Evolutionary conservation across 257 asterid species (phyloP).

Genomic region (Orobanche coerulescens): DNA sequence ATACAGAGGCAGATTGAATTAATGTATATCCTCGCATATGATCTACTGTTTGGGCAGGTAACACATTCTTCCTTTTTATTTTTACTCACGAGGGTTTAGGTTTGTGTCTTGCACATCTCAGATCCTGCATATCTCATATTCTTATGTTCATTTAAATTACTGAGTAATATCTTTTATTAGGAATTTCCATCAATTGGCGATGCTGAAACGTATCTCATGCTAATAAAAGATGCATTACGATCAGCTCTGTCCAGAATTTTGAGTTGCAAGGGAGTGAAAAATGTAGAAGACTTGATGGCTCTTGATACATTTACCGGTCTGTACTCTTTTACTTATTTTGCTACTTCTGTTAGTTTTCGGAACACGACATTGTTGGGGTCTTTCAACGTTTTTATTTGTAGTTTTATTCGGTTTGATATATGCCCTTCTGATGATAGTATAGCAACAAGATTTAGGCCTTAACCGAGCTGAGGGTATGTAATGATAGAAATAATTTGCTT

Average conservation of each 20-base stretch:
- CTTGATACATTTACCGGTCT: slow-evolving; percentile 50
- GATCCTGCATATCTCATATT: slow-evolving; percentile 11
- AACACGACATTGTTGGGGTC: not conserved
- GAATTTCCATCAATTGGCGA: slow-evolving; percentile 61
- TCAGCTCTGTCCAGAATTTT: slow-evolving; percentile 52
- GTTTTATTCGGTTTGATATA: not conserved
- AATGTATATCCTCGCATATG: slow-evolving; percentile 60
- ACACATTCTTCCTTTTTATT: not conserved
- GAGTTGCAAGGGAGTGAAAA: slow-evolving; percentile 43
- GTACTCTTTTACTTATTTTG: not conserved
- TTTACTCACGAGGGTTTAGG: not conserved
- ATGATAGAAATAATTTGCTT: not conserved
- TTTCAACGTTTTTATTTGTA: not conserved
- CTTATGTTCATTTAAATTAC: slow-evolving; percentile 9
- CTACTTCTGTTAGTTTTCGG: not conserved
- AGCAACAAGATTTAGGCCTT: not conserved
- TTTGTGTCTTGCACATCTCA: not conserved
- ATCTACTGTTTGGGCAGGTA: slow-evolving; percentile 85
- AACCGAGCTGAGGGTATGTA: not conserved
- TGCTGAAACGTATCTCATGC: slow-evolving; percentile 69
- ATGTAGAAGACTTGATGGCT: slow-evolving; percentile 52
- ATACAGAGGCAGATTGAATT: slow-evolving; percentile 74
- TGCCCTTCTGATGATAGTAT: not conserved
- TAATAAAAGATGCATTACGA: slow-evolving; percentile 47
- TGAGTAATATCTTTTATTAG: slow-evolving; percentile 30